Evolutionary conservation across 306 rosid species (phyloP), one percentile per base, ranked within the genome.

Genomic region (Lagenaria siceraria): DNA sequence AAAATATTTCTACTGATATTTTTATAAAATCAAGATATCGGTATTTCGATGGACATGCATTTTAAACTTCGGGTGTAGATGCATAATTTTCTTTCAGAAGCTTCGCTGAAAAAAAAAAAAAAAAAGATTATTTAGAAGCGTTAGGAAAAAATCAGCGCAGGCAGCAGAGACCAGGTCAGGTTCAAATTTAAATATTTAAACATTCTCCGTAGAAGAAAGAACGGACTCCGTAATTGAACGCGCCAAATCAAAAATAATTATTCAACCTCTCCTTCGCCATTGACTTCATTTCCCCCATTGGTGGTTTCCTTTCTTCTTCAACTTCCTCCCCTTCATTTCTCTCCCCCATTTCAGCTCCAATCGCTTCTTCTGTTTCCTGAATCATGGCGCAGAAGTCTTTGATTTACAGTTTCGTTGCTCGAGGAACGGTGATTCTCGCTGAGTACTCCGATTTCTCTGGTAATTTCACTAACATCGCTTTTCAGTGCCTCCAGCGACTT

Each of bases 351-450:
- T 46, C 52, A 12, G 5, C 17, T 51, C 55, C 2, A 51, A 51
- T 6, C 19, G 19, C 55, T 51, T 51, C 8, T 51, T 14, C n/a
- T 51, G 55, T 2, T 51, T 51, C 55, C 8, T 49, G 6, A 51
- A 51, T 52, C 24, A 52, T 76, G 79, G 58, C 70, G 10, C 79
- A 59, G 42, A 31, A 17, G 17, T 56, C 71, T 59, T 43, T 76
- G 56, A 59, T 76, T 31, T 76, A 76, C 55, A 76, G 79, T 21
- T 76, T 59, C 55, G 79, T 76, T 6, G 79, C 79, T 59, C 40
- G 79, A 56, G 79, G 79, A 24, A 76, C 79, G 56, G 71, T 59
- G 79, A 76, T 76, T 64, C 53, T 76, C 27, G 79, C 79, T 3
- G 79, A 76, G 24, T 25, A 56, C 40, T 22, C 71, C 1, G 79